A percentile compares a stretch with the other conserved stretches of the same genome.
These are phyloP conservation scores for Mercurialis annua DNA, from an alignment of 345 rosid species.

Conservation along the genomic window DNA sequence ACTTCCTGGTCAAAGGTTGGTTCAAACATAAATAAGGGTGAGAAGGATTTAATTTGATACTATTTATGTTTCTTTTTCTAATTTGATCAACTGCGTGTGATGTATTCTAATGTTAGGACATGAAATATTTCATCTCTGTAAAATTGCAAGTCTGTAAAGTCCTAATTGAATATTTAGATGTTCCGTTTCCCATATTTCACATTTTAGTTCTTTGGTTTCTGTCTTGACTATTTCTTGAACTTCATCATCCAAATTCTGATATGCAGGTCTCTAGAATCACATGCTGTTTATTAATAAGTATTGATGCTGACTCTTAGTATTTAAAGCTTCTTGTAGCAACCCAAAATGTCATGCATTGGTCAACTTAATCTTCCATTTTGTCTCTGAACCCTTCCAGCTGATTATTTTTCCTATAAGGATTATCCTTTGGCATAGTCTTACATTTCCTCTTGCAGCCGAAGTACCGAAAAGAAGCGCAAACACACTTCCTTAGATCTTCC, in stretches of 20 bases:
- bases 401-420: not conserved
- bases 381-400: not conserved
- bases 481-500: constrained; percentile 60
- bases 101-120: not conserved
- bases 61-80: constrained; percentile 2
- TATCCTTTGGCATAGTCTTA: not conserved
- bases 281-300: not conserved
- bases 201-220: not conserved
- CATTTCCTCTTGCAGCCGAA: constrained; percentile 32
- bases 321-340: not conserved
- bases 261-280: not conserved
- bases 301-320: not conserved
- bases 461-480: constrained; percentile 78
- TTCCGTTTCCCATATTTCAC: not conserved
- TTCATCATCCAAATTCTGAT: not conserved
- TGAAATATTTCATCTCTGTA: not conserved
- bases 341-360: not conserved
- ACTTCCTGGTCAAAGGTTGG: constrained; percentile 72
- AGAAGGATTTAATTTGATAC: not conserved
- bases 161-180: not conserved
- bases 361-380: not conserved
- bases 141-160: not conserved
- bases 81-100: not conserved
- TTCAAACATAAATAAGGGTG: constrained; percentile 16
- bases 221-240: not conserved